Conservation (phyloP, 257 asterid species). For the Leptodermis oblonga region DNA sequence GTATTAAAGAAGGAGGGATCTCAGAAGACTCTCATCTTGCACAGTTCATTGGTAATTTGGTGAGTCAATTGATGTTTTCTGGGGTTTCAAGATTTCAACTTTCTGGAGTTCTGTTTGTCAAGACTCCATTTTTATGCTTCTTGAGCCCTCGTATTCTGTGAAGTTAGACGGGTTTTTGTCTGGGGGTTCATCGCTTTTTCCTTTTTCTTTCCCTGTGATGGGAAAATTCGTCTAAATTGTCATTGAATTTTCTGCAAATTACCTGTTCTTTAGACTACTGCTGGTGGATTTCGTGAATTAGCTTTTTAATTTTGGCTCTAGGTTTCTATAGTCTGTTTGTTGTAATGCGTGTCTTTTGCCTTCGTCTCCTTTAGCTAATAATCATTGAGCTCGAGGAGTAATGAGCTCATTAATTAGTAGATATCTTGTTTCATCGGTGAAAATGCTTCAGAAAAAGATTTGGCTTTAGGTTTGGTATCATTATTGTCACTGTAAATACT, state of each 20-base stretch:
- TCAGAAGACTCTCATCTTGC: slow-evolving; percentile 33
- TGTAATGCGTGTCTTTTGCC: background rate
- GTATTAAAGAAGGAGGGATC: slow-evolving; percentile 15
- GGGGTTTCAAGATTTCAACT: slow-evolving; percentile 25
- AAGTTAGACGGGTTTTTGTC: background rate
- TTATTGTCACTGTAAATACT: slow-evolving; percentile 23
- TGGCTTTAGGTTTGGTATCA: background rate
- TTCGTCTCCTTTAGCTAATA: background rate
- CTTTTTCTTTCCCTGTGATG: background rate
- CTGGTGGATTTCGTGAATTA: background rate
- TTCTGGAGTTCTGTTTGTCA: slow-evolving; percentile 23
- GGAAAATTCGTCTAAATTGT: background rate
- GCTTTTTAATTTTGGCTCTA: slow-evolving; percentile 6
- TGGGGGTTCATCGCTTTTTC: background rate
- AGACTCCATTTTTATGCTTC: slow-evolving; percentile 34
- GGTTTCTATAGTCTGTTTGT: background rate
- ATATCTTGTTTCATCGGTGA: background rate
- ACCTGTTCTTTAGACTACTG: background rate
- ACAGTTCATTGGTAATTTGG: slow-evolving; percentile 37
- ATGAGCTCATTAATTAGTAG: background rate
- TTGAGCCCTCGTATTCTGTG: background rate
- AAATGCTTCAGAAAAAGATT: too few species aligned
- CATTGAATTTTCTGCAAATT: background rate
- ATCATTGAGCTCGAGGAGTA: background rate
- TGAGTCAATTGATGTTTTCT: slow-evolving; percentile 37